These are phyloP conservation scores for Collybiopsis luxurians DNA, from an alignment of 768 basidiomycete genomes.

Conservation along the genomic window DNA sequence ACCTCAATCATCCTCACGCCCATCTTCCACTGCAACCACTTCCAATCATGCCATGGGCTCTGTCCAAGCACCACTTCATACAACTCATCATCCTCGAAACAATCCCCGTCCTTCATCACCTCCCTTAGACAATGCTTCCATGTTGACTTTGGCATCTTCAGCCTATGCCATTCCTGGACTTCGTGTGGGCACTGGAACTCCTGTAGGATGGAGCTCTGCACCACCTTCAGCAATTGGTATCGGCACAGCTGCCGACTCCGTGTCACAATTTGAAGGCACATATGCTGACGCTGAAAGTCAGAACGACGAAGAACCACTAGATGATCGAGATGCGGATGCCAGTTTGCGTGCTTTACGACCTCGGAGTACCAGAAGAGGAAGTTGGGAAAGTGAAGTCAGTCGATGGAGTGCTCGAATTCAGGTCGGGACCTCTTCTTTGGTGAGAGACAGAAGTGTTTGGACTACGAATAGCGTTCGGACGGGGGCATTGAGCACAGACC, in stretches of 20 bases:
- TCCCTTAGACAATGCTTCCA: constrained; percentile 87
- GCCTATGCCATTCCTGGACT: constrained; percentile 75
- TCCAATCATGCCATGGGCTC: constrained; percentile 23
- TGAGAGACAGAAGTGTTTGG: constrained; percentile 58
- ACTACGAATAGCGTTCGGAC: constrained; percentile 60
- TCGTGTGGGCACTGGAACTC: constrained; percentile 42
- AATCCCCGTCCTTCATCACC: constrained; percentile 93
- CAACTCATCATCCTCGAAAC: constrained; percentile 90
- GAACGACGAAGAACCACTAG: constrained; percentile 65
- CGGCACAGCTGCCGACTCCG: constrained; percentile 52
- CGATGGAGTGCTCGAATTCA: constrained; percentile 84
- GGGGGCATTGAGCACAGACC: constrained; percentile 52
- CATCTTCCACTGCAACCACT: constrained; percentile 26
- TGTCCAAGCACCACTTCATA: constrained; percentile 85
- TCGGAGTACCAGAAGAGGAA: constrained; percentile 80
- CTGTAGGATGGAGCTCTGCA: constrained; percentile 36
- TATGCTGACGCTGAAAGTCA: constrained; percentile 59
- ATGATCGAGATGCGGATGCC: constrained; percentile 76
- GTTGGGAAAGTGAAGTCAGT: constrained; percentile 90
- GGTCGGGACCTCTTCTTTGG: constrained; percentile 43
- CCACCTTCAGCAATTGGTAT: constrained; percentile 53
- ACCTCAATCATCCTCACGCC: constrained; percentile 39
- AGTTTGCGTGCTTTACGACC: constrained; percentile 89
- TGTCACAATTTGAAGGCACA: constrained; percentile 70
- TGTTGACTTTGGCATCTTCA: constrained; percentile 91